Base-by-base conservation (phyloP, 2,329 filamentous ascomycete genomes). In the Nemania sp. region DNA sequence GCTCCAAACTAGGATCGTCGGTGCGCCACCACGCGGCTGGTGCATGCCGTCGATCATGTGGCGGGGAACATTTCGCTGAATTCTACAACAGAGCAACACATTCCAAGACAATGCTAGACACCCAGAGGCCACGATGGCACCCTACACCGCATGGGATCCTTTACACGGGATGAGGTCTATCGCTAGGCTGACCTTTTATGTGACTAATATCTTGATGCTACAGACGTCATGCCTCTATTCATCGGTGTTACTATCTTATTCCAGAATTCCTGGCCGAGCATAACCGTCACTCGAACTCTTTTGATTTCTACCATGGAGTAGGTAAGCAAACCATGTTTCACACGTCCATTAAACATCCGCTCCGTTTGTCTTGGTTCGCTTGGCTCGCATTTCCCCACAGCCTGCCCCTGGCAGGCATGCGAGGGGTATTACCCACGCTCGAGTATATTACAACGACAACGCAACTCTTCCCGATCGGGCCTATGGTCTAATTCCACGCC, bases 31-130 rank as follows among this genome's bases (percentile, higher is more conserved):
- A 68, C 66, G 73, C 71, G 66, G 62, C 66, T 68, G 75, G 74
- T 75, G 75, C 75, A 72, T 51, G 38, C 49, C 57, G 58, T 55
- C 69, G 71, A 76, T 76, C 74, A 76, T 72, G 62, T 75, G 74
- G 62, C 45, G 56, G 47, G 56, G 60, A n/a, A 29, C 45, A 63
- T 55, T 47, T 58, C 60, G 54, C 45, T 45, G 32, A n/a, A 47
- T 18, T 24, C 53, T 60, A 61, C 67, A 69, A 74, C 72, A 73
- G 73, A 73, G 71, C 67, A 69, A 74, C 72, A 73, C 74, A 73
- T 72, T 62, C 57, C 60, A 62, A 70, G 61, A 47, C 59, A 61
- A 8, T 54, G 41, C 47, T 65, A n/a, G 35, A 27, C 43, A 24
- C 52, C 55, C 69, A 63, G 8, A 60, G 45, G 53, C 69, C 70